Evolutionary conservation across 225 moss, liverwort and hornwort genomes (phyloP).

Genomic region (Physcomitrellopsis africana): DNA sequence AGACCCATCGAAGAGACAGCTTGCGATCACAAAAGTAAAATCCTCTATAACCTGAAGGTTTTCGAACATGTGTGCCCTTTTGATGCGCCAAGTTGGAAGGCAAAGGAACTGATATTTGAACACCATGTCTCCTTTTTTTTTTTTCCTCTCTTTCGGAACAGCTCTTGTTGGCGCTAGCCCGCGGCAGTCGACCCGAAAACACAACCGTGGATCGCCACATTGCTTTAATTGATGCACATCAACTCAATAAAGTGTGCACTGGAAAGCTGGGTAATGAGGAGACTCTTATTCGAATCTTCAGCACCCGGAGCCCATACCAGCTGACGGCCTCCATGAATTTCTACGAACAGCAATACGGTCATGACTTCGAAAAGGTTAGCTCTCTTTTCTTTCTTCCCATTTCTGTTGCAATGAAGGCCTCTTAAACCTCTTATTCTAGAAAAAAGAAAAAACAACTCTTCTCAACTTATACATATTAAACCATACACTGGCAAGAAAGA

Average conservation of each 20-base stretch:
- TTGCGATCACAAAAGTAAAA: constrained; percentile 41
- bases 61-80: background rate
- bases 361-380: constrained; percentile 53
- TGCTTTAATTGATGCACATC: constrained; percentile 48
- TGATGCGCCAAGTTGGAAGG: background rate
- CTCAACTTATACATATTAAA: background rate
- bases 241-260: constrained; percentile 46
- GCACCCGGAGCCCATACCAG: constrained; percentile 43
- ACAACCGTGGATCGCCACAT: constrained; percentile 38
- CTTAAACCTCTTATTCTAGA: background rate
- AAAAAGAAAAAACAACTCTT: too few relatives aligned
- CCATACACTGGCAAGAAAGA: constrained; percentile 12
- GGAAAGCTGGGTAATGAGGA: constrained; percentile 48
- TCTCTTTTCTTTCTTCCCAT: too few relatives aligned
- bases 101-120: constrained; percentile 6
- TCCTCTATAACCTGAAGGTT: background rate
- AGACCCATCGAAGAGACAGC: constrained; percentile 33
- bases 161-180: constrained; percentile 46
- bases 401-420: background rate
- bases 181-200: constrained; percentile 41
- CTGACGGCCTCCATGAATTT: constrained; percentile 51
- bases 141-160: background rate
- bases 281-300: constrained; percentile 47
- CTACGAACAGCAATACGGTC: constrained; percentile 52
- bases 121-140: background rate